These are phyloP conservation scores for Rhododendron griersonianum DNA, from an alignment of 148 eudicot genomes.

Conservation along the genomic window DNA sequence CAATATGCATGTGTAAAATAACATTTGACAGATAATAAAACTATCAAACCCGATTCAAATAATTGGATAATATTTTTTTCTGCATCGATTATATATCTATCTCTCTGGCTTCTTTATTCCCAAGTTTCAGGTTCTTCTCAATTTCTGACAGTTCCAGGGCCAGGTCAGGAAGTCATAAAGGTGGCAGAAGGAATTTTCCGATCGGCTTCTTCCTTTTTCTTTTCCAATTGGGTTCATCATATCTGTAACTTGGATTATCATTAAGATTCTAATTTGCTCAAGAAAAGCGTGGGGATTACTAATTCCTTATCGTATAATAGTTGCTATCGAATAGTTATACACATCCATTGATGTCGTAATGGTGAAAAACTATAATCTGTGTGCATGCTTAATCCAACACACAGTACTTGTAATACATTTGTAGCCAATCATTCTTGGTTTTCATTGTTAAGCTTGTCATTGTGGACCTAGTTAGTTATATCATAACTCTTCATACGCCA, in stretches of 20 bases:
- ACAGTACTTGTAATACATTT: background rate
- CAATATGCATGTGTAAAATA: background rate
- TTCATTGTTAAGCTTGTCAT: background rate
- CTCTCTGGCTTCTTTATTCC: background rate
- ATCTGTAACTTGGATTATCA: background rate
- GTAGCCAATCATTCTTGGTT: background rate
- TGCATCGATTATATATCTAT: background rate
- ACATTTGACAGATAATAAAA: no score
- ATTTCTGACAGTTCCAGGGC: background rate
- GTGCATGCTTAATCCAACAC: background rate
- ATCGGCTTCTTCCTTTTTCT: background rate
- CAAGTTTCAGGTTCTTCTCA: background rate
- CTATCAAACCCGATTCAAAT: background rate
- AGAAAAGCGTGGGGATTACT: background rate
- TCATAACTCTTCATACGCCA: background rate
- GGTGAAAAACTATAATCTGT: background rate
- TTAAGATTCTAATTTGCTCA: background rate
- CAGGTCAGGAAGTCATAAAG: background rate
- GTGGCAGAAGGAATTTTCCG: background rate
- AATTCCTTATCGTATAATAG: background rate
- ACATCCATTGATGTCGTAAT: background rate
- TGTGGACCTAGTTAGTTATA: background rate
- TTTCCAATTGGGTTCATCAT: background rate
- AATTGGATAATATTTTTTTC: background rate
- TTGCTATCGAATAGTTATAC: background rate